Evolutionary conservation across 345 rosid genomes (phyloP).

Genomic region (Eucalyptus erythrocorys): DNA sequence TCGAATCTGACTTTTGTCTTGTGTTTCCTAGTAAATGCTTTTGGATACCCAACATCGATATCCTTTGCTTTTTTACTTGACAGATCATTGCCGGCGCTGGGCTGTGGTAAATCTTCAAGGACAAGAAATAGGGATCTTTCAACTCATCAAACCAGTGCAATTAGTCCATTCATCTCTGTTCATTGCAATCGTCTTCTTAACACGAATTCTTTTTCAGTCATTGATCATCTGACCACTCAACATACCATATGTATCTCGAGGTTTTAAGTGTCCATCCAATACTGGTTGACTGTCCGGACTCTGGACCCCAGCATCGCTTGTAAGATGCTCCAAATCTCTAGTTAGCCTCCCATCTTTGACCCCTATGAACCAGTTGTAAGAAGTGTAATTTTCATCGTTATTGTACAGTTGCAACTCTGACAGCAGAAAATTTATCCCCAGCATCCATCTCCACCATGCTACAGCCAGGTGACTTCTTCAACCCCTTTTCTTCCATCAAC

Average conservation of each 20-base stretch:
- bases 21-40: not conserved
- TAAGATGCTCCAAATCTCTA: not conserved
- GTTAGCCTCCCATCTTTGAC: not conserved
- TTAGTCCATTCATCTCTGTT: not conserved
- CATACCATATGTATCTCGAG: not conserved
- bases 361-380: not conserved
- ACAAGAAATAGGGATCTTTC: not conserved
- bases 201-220: not conserved
- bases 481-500: conserved; percentile 56
- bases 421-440: not conserved
- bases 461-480: conserved; percentile 44
- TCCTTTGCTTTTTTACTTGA: not conserved
- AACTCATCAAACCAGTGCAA: not conserved
- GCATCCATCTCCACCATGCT: conserved; percentile 43
- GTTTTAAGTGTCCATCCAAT: not conserved
- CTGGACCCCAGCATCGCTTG: not conserved
- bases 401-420: conserved; percentile 3
- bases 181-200: not conserved
- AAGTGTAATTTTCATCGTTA: not conserved
- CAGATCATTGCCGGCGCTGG: not conserved
- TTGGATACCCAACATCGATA: not conserved
- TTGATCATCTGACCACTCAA: not conserved
- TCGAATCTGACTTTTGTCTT: not conserved
- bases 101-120: not conserved
- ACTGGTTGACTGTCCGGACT: not conserved